Conservation (phyloP, 2,329 filamentous ascomycete species). For the Cercospora sp. region DNA sequence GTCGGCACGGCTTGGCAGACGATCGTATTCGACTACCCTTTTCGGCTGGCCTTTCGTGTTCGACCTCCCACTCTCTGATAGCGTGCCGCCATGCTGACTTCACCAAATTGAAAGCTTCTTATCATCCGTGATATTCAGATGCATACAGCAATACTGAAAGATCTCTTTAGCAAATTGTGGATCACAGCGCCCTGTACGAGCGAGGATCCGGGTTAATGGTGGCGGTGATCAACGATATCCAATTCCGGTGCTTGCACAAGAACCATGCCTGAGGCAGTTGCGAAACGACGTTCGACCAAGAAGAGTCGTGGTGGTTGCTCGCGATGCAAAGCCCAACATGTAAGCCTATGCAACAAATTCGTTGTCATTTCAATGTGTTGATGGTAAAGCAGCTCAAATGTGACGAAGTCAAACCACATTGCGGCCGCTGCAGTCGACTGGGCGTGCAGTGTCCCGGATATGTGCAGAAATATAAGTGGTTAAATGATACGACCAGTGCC, state of each 20-base stretch:
- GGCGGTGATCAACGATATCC: background rate
- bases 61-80: background rate
- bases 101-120: background rate
- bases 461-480: constrained; percentile 19
- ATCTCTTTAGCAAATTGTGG: background rate
- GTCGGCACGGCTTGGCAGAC: background rate
- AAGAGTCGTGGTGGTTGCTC: constrained; percentile 21
- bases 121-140: background rate
- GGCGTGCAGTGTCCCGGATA: constrained; percentile 19
- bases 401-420: constrained; percentile 21
- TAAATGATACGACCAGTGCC: constrained; percentile 13
- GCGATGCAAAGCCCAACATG: constrained; percentile 24
- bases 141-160: background rate
- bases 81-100: background rate
- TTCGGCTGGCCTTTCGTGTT: background rate
- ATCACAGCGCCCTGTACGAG: background rate
- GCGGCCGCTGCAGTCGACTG: constrained; percentile 18
- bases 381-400: constrained; percentile 19
- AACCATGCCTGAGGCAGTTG: constrained; percentile 14
- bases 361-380: background rate
- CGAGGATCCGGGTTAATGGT: background rate
- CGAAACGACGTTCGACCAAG: constrained; percentile 17
- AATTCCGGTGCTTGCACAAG: background rate
- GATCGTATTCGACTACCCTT: constrained; percentile 14
- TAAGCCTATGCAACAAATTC: background rate